phyloP scores from a whole-genome alignment of 78 protist species.

The Creolimax fragrantissima region DNA sequence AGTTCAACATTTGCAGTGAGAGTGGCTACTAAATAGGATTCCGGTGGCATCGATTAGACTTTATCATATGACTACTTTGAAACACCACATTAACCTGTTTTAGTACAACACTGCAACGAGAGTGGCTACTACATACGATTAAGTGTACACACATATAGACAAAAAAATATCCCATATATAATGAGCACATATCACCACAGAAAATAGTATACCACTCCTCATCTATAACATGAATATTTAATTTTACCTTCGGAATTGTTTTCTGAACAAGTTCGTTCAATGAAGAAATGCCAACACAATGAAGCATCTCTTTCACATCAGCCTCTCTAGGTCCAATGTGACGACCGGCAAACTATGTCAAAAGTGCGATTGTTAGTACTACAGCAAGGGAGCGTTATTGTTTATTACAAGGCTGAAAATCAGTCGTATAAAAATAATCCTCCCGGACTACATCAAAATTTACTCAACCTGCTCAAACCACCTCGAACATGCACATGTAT shows the following conservation, averaged over 20 bases:
- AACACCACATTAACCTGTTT: background rate
- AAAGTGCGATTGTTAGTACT: background rate
- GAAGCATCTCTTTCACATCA: constrained; percentile 27
- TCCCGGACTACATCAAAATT: no score
- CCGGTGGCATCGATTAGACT: no score
- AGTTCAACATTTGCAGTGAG: no score
- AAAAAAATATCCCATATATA: background rate
- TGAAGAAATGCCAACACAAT: constrained; percentile 9
- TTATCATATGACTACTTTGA: background rate
- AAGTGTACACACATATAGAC: background rate
- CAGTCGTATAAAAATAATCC: no score
- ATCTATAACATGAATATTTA: no score
- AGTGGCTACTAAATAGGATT: no score
- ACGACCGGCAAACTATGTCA: background rate
- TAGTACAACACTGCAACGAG: background rate
- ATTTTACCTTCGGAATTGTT: constrained; percentile 59
- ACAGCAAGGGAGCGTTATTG: no score
- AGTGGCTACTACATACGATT: background rate
- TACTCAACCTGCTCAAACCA: no score
- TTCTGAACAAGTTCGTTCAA: constrained; percentile 54
- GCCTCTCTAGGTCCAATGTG: background rate
- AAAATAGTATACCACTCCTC: no score
- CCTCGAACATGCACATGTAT: no score
- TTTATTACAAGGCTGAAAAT: no score
- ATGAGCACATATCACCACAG: background rate